Evolutionary conservation across 768 basidiomycete genomes (phyloP).

Genomic region (Suillus luteus): DNA sequence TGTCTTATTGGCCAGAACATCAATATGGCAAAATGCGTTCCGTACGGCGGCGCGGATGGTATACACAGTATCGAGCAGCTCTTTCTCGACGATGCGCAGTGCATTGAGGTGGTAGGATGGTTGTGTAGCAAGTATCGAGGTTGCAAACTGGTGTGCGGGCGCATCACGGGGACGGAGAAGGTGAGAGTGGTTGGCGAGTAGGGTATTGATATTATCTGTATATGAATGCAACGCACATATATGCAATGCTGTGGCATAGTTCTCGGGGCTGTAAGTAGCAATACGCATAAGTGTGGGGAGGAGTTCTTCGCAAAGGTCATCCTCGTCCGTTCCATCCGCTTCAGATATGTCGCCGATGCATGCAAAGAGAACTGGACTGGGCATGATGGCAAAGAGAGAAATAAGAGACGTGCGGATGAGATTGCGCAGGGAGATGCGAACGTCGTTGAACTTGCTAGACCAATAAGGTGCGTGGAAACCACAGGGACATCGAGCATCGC

Average conservation of each 20-base stretch:
- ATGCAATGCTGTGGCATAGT: constrained; percentile 55
- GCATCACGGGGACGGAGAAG: constrained; percentile 66
- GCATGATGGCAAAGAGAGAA: constrained; percentile 50
- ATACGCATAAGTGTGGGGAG: constrained; percentile 37
- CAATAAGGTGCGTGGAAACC: constrained; percentile 53
- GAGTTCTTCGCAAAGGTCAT: constrained; percentile 37
- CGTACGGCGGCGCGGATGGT: constrained; percentile 47
- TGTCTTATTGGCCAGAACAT: constrained; percentile 39
- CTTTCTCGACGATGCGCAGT: constrained; percentile 50
- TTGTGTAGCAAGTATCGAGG: constrained; percentile 37
- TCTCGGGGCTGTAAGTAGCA: constrained; percentile 52
- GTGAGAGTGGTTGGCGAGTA: constrained; percentile 50
- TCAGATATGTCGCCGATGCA: constrained; percentile 42
- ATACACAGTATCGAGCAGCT: constrained; percentile 48
- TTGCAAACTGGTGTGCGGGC: constrained; percentile 46
- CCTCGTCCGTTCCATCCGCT: constrained; percentile 22
- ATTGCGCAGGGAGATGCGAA: constrained; percentile 42
- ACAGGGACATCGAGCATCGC: constrained; percentile 30
- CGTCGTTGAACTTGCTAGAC: constrained; percentile 43
- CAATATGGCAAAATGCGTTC: constrained; percentile 49
- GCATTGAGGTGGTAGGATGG: constrained; percentile 32
- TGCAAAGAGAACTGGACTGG: constrained; percentile 48
- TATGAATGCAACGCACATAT: constrained; percentile 46
- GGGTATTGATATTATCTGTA: constrained; percentile 35
- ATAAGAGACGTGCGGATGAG: constrained; percentile 49